Evolutionary conservation across 1,139 yeast species (phyloP).

Genomic region (Magnusiomyces sp.): DNA sequence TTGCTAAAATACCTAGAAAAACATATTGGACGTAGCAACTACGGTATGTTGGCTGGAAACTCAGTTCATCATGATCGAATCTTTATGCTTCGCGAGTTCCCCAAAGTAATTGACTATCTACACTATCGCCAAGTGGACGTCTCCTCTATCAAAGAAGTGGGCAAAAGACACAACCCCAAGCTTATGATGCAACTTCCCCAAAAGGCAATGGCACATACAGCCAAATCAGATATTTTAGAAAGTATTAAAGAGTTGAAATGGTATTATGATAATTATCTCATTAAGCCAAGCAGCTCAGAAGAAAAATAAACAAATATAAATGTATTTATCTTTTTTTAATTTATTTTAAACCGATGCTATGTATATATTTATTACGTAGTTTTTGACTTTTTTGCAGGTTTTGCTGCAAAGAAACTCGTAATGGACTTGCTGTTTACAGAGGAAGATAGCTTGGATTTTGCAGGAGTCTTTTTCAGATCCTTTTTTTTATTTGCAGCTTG

Average conservation of each 20-base stretch:
- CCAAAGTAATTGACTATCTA: slow-evolving; percentile 50
- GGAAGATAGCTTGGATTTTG: neutral
- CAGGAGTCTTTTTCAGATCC: slow-evolving; percentile 1
- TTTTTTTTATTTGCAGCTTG: neutral
- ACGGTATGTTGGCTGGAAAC: slow-evolving; percentile 80
- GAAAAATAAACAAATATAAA: no score
- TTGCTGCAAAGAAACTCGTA: neutral
- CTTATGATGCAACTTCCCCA: slow-evolving; percentile 51
- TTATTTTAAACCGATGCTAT: neutral
- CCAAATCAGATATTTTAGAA: slow-evolving; percentile 78
- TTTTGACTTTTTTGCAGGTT: neutral
- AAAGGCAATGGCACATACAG: slow-evolving; percentile 71
- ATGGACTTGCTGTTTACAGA: neutral
- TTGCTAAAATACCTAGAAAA: slow-evolving; percentile 52
- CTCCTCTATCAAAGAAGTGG: slow-evolving; percentile 71
- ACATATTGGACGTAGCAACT: slow-evolving; percentile 43
- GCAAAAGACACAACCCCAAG: slow-evolving; percentile 64
- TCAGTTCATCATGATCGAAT: slow-evolving; percentile 86
- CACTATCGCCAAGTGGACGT: slow-evolving; percentile 88
- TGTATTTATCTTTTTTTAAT: neutral
- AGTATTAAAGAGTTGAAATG: slow-evolving; percentile 77
- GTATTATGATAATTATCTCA: slow-evolving; percentile 55
- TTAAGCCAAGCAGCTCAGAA: slow-evolving; percentile 13
- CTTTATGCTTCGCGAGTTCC: slow-evolving; percentile 79
- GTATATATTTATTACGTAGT: neutral